These are phyloP conservation scores for Paraconiothyrium brasiliense DNA, from an alignment of 2,329 filamentous ascomycete genomes.

Conservation along the genomic window DNA sequence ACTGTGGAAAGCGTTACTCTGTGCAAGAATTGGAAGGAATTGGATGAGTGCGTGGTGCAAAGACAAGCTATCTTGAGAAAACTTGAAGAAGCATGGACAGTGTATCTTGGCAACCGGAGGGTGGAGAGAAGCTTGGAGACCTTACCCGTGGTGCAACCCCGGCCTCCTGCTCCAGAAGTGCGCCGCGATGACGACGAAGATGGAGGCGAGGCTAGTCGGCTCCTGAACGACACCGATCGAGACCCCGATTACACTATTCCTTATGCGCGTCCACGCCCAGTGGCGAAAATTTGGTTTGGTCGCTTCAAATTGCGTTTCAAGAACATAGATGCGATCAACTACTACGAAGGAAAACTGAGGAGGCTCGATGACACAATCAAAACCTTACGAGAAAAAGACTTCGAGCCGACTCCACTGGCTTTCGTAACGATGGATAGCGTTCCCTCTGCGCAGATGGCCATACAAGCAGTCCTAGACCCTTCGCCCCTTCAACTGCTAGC, in stretches of 20 bases:
- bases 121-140: constrained; percentile 59
- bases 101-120: constrained; percentile 70
- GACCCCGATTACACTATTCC: constrained; percentile 53
- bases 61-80: constrained; percentile 72
- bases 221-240: constrained; percentile 62
- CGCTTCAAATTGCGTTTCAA: constrained; percentile 75
- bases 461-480: constrained; percentile 92
- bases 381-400: constrained; percentile 76
- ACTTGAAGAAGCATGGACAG: constrained; percentile 85
- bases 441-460: constrained; percentile 90
- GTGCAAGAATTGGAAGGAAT: constrained; percentile 83
- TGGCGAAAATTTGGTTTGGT: constrained; percentile 80
- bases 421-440: constrained; percentile 99
- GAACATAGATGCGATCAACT: constrained; percentile 89
- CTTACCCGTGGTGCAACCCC: constrained; percentile 61
- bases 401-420: constrained; percentile 80
- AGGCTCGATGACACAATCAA: constrained; percentile 79
- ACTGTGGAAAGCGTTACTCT: constrained; percentile 87
- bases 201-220: constrained; percentile 64
- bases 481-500: constrained; percentile 86
- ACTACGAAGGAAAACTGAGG: constrained; percentile 87
- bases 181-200: constrained; percentile 49
- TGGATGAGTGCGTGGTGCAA: constrained; percentile 78
- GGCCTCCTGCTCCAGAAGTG: constrained; percentile 44
- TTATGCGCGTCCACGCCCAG: constrained; percentile 66